Percentiles rank a stretch among this genome's conserved stretches.
Evolutionary conservation across 495 filamentous ascomycete species (phyloP).

Genomic region (Tuber calosporum): DNA sequence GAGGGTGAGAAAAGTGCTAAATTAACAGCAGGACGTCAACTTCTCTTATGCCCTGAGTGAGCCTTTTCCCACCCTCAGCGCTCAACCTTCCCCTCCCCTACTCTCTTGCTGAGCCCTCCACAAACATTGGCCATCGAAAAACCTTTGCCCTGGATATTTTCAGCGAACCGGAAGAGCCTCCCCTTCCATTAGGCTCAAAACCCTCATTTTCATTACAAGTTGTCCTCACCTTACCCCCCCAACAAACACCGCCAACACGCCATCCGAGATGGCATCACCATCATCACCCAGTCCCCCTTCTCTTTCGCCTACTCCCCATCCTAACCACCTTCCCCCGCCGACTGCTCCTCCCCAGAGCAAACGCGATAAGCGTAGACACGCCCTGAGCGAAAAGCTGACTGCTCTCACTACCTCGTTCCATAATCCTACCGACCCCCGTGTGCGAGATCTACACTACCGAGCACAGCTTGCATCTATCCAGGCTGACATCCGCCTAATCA

Average conservation of each 20-base stretch:
- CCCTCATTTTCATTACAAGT: slow-evolving; percentile 38
- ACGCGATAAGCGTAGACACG: slow-evolving; percentile 77
- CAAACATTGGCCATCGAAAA: slow-evolving; percentile 9
- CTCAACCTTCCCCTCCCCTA: background rate
- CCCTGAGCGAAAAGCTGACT: slow-evolving; percentile 65
- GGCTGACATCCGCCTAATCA: slow-evolving; percentile 79
- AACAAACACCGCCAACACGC: slow-evolving; percentile 12
- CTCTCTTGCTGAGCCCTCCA: slow-evolving; percentile 10
- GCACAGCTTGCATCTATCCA: slow-evolving; percentile 83
- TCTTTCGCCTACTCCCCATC: slow-evolving; percentile 33
- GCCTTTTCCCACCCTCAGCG: background rate
- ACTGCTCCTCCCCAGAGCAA: slow-evolving; percentile 58
- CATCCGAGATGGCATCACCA: slow-evolving; percentile 38
- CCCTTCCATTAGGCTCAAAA: slow-evolving; percentile 42
- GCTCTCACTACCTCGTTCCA: slow-evolving; percentile 67
- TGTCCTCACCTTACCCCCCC: slow-evolving; percentile 11
- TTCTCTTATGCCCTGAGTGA: background rate
- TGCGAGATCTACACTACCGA: slow-evolving; percentile 76
- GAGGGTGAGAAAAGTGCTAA: background rate
- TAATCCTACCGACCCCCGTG: slow-evolving; percentile 47
- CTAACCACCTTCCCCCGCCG: slow-evolving; percentile 20
- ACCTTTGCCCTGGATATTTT: slow-evolving; percentile 10
- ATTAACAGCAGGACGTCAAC: background rate
- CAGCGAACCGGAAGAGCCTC: background rate
- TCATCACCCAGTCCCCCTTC: slow-evolving; percentile 32